Evolutionary conservation across 305 asterid genomes (phyloP).

Genomic region (Plantago rigida): DNA sequence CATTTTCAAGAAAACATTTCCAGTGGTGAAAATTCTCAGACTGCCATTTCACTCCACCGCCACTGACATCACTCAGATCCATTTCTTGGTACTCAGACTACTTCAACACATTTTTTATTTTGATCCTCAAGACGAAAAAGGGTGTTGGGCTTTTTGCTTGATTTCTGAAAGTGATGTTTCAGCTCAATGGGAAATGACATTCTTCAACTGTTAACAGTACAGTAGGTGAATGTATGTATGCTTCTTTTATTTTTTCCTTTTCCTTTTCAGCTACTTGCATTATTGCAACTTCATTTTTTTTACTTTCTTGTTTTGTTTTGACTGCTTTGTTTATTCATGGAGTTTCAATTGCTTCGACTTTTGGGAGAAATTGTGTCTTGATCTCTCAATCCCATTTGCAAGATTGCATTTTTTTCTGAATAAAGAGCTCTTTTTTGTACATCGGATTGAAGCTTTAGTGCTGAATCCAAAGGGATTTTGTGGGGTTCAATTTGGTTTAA

Average conservation of each 20-base stretch:
- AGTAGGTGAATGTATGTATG: slow-evolving; percentile 14
- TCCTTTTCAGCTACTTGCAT: slow-evolving; percentile 8
- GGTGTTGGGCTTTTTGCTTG: slow-evolving; percentile 21
- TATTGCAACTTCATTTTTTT: slow-evolving; percentile 24
- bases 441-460: slow-evolving; percentile 23
- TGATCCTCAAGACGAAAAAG: neutral
- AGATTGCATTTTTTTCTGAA: slow-evolving; percentile 30
- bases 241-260: slow-evolving; percentile 4
- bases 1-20: neutral
- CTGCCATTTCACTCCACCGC: slow-evolving; percentile 44
- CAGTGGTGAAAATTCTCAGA: slow-evolving; percentile 25
- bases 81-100: slow-evolving; percentile 45
- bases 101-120: slow-evolving; percentile 25
- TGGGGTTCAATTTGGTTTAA: slow-evolving; percentile 31
- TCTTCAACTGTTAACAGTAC: slow-evolving; percentile 21
- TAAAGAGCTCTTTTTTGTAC: slow-evolving; percentile 23
- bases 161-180: slow-evolving; percentile 34
- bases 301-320: slow-evolving; percentile 21
- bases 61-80: slow-evolving; percentile 48
- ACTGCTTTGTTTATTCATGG: slow-evolving; percentile 15
- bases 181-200: slow-evolving; percentile 34
- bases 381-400: slow-evolving; percentile 28
- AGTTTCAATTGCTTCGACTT: slow-evolving; percentile 24
- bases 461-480: slow-evolving; percentile 27
- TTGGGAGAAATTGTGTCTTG: slow-evolving; percentile 25